These are phyloP conservation scores for Russula emetica DNA, from an alignment of 768 basidiomycete genomes.

Conservation along the genomic window DNA sequence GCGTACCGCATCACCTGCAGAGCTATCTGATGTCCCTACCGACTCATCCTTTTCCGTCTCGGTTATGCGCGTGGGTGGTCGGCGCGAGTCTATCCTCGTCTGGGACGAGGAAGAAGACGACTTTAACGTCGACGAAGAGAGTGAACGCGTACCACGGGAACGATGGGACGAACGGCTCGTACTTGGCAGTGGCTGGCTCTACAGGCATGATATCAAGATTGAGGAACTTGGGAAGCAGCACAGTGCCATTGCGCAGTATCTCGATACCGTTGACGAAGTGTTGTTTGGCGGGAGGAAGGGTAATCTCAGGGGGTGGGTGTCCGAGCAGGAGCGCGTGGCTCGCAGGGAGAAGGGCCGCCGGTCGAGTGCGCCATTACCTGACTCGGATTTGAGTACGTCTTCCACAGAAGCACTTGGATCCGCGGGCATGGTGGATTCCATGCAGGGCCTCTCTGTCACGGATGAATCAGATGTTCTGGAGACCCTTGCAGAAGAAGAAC, in stretches of 20 bases:
- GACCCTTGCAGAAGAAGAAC: slow-evolving; percentile 46
- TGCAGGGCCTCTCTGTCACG: slow-evolving; percentile 43
- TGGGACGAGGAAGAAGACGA: slow-evolving; percentile 68
- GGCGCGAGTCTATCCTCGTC: slow-evolving; percentile 61
- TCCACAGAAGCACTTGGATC: slow-evolving; percentile 34
- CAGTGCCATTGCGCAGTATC: slow-evolving; percentile 52
- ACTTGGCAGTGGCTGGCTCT: slow-evolving; percentile 79
- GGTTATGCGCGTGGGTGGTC: slow-evolving; percentile 63
- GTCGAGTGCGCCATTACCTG: slow-evolving; percentile 42
- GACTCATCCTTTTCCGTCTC: slow-evolving; percentile 67
- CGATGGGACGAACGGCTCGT: slow-evolving; percentile 80
- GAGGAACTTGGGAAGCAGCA: slow-evolving; percentile 54
- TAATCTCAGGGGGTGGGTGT: slow-evolving; percentile 46
- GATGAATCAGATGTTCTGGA: slow-evolving; percentile 55
- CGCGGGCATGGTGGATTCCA: slow-evolving; percentile 51
- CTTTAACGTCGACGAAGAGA: slow-evolving; percentile 45
- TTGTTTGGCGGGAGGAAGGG: slow-evolving; percentile 61
- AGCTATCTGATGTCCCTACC: slow-evolving; percentile 34
- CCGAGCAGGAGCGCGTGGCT: slow-evolving; percentile 43
- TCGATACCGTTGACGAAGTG: slow-evolving; percentile 76
- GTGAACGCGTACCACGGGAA: slow-evolving; percentile 50
- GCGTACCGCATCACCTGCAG: slow-evolving; percentile 43
- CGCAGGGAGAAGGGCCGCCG: slow-evolving; percentile 45
- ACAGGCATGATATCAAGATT: slow-evolving; percentile 59
- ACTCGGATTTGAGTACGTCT: slow-evolving; percentile 31